Evolutionary conservation across 108 stramenopile species (phyloP), one percentile per base, ranked within the genome.

Genomic region (Fistulifera pelliculosa): DNA sequence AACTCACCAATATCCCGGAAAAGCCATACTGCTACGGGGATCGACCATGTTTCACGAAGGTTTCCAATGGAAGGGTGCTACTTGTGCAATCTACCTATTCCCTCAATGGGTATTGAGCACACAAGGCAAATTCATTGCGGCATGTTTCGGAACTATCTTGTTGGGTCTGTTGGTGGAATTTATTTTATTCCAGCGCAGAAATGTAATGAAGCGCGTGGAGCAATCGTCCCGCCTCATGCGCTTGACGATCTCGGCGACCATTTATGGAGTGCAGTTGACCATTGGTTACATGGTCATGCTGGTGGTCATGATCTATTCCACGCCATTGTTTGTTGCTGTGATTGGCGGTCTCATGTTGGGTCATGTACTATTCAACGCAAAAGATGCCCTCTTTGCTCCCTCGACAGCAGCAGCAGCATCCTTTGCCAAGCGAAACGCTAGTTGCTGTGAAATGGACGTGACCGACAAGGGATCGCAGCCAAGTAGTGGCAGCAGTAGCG

Each of bases 1-100:
- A 57, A 12, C 4, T 19, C 3, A 43, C 28, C 24, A 1, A 13
- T 16, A 40, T 15, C 28, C 49, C 3, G 24, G 60, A 64, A 14
- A 40, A 55, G 8, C 50, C 38, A 10, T 90, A 66, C 49, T 90
- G 88, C 52, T 84, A 83, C 51, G 84, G 84, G 78, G 75, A 12
- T 85, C 83, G 17, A 69, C 74, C 61, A 91, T 91, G 90, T 87
- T 83, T 62, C 87, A 87, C 85, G 76, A 91, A 52, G 90, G 90
- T 15, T 87, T 91, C 42, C 63, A 80, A 27, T 91, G 83, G 83
- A 58, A 58, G 14, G 70, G 58, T 17, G 43, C 80, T 2, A 71
- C 81, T 22, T 94, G 93, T 65, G 71, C 87, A n/a, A 80, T 83
- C 56, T 69, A 76, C 35, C 61, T 90, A 8, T 88, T 94, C 53